Evolutionary conservation across 352 stramenopile species (phyloP), one percentile per base, ranked within the genome.

Genomic region (Globisporangium perplexum): DNA sequence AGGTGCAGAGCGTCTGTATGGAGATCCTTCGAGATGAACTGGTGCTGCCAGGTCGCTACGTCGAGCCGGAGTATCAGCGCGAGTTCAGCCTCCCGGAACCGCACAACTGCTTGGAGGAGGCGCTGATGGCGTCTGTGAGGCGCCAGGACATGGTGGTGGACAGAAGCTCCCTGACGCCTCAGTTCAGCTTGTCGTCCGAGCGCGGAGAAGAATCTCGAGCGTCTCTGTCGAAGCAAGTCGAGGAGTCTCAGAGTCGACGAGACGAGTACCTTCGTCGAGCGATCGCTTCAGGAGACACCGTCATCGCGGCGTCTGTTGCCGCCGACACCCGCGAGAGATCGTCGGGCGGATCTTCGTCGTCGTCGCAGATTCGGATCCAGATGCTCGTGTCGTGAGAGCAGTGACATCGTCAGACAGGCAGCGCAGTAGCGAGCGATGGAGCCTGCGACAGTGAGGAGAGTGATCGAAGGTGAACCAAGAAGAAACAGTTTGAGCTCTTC

Each of bases 1-100:
- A 91, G 60, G 57, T 91, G 17, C 77, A 91, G 57, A 49, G 56
- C 18, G 86, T 91, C 31, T 90, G 80, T 36, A 62, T 56, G 15
- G 65, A 57, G 20, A 41, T 83, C 10, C 30, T 86, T 6, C 31
- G 24, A 7, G 45, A 56, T 10, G 51, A 51, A 22, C 45, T 24
- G 7, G 20, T 14, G 35, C 26, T 26, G 2, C 12, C 33, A 6
- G 47, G 30, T 41, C 69, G 73, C 22, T 87, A 87, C 54, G 43
- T 77, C 33, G 76, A 87, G 47, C 66, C 72, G 1, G 68, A 75
- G 53, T 67, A 78, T 28, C 71, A 74, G n/a, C 68, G 66, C 51
- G 77, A 81, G 47, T 93, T 86, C 52, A 93, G 74, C 42, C 58
- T 85, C 23, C 78, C 72, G 30, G 65, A 60, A 11, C 73, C 73